Percentiles rank a stretch among this genome's conserved stretches.
Conservation (phyloP, 2,329 filamentous ascomycete genomes). For the Cladosporium sp. region DNA sequence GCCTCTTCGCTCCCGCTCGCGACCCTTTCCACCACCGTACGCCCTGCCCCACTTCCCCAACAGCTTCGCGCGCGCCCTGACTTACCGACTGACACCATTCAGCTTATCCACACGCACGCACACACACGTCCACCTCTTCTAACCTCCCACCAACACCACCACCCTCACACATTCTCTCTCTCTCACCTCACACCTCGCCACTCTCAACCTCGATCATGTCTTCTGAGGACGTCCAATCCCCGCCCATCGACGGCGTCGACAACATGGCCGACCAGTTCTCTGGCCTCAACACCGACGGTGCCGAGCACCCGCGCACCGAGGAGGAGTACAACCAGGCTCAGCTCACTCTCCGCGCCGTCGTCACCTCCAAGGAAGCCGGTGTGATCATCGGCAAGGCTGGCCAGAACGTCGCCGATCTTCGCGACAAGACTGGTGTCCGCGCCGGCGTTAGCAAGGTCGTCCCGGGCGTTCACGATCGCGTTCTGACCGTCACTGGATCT, state of each 20-base stretch:
- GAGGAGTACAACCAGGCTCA: constrained; percentile 93
- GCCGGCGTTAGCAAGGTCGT: constrained; percentile 99
- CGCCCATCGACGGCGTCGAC: constrained; percentile 28
- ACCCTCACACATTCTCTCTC: background rate
- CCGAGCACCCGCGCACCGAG: constrained; percentile 88
- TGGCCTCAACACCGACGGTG: constrained; percentile 47
- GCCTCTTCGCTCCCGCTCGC: constrained; percentile 1
- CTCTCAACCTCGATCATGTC: constrained; percentile 21
- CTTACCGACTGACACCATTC: background rate
- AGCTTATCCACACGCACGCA: constrained; percentile 10
- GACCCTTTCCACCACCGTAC: constrained; percentile 2
- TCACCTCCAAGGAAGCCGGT: constrained; percentile 97
- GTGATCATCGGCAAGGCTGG: constrained; percentile 98
- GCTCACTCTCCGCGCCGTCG: constrained; percentile 91
- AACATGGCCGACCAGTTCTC: constrained; percentile 39
- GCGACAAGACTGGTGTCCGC: constrained; percentile 96
- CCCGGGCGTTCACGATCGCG: constrained; percentile 92
- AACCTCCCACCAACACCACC: background rate
- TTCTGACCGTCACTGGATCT: constrained; percentile 88
- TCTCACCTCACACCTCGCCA: constrained; percentile 3
- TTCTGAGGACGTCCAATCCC: constrained; percentile 25
- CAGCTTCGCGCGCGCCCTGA: constrained; percentile 8
- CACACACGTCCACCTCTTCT: background rate
- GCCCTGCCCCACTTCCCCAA: constrained; percentile 11
- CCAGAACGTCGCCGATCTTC: constrained; percentile 95